Evolutionary conservation across 202 grass and related monocot genomes (phyloP), one percentile per base, ranked within the genome.

Genomic region (Panicum virgatum): DNA sequence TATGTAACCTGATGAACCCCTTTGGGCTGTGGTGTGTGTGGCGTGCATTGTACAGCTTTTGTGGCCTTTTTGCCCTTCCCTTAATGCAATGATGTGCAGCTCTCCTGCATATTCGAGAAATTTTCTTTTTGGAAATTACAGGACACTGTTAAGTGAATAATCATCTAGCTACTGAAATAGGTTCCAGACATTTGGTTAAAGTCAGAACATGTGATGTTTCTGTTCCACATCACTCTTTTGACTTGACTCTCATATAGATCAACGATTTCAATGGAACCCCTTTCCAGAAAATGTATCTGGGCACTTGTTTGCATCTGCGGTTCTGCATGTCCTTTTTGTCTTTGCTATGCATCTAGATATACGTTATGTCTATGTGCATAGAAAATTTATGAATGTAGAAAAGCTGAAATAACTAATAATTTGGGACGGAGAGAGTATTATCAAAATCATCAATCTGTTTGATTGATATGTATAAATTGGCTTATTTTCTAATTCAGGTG

Each of bases 371-470:
- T 34, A 34, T 3, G 32, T 34, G 32, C 32, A 34, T 34, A 34
- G 32, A 34, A 34, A 34, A 34, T 34, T 34, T 34, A 34, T 34
- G 32, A 4, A 34, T 34, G 32, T 34, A 34, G 32, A 34, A 34
- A 34, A 34, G 32, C 32, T 34, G 4, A 34, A 34, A 34, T 4
- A 3, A 34, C 32, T 34, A 34, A 34, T 34, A 34, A 34, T 34
- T 34, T 34, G 32, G 32, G 32, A 34, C 4, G 32, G 32, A 34
- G 3, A 4, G 32, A 34, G 32, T 34, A 59, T 23, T 80, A 67
- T 12, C 12, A 83, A 58, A 67, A 78, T 75, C 32, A 73, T 45
- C 62, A 69, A 69, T 29, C n/a, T 56, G 43, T 84, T 47, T 22
- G n/a, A n/a, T 75, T 0, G 22, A 48, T 88, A 58, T 66, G 9